Evolutionary conservation across 1,284 basidiomycete species (phyloP).

Genomic region (Cronartium quercuum): DNA sequence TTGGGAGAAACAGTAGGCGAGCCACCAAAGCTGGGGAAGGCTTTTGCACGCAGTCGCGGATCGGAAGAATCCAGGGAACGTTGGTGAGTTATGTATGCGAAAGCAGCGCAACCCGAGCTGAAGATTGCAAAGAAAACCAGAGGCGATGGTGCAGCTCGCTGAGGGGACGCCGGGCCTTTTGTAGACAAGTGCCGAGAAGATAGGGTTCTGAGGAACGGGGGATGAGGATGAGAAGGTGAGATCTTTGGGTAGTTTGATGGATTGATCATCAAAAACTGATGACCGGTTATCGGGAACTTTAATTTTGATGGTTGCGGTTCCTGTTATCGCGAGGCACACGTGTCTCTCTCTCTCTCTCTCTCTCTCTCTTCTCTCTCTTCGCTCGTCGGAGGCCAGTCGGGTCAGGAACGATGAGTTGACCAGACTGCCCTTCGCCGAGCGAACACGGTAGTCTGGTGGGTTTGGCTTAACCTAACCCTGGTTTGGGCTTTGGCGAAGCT

Average conservation of each 20-base stretch:
- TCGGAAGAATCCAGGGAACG: constrained; percentile 29
- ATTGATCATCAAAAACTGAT: neutral
- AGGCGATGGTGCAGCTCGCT: constrained; percentile 30
- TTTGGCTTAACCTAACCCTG: too few relatives aligned
- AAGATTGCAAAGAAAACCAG: constrained; percentile 35
- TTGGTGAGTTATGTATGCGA: constrained; percentile 27
- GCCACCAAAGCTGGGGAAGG: constrained; percentile 35
- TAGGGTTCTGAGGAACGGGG: neutral
- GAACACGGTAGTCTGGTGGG: too few relatives aligned
- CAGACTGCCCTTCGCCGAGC: too few relatives aligned
- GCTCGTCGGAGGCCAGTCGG: too few relatives aligned
- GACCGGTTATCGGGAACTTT: neutral
- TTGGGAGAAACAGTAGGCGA: constrained; percentile 2
- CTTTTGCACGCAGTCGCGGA: constrained; percentile 29
- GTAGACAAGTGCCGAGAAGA: neutral
- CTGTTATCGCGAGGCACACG: too few relatives aligned
- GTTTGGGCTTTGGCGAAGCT: too few relatives aligned
- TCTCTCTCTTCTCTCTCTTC: too few relatives aligned
- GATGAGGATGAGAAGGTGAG: neutral
- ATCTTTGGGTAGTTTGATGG: neutral
- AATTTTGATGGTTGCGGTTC: neutral
- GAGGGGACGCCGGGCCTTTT: neutral
- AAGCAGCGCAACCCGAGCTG: constrained; percentile 19
- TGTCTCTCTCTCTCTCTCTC: too few relatives aligned
- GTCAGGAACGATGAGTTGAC: too few relatives aligned